Conservation (phyloP, 2,329 filamentous ascomycete genomes). For the Coleophoma eucalyptorum region DNA sequence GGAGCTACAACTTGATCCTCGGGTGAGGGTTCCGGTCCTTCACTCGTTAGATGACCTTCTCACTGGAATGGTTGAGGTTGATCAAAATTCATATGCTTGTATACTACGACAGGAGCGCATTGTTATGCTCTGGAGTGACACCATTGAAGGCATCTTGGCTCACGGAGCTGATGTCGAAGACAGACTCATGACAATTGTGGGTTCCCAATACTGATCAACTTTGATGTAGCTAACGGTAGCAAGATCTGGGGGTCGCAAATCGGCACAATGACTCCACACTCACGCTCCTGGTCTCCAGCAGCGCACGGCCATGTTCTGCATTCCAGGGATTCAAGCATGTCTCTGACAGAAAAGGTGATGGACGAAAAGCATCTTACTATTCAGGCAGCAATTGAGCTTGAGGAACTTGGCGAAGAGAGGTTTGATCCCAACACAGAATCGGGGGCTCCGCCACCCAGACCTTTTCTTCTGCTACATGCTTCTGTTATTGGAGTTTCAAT, state of each 20-base stretch:
- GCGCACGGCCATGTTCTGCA: too few species aligned
- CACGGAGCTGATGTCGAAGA: slow-evolving; percentile 28
- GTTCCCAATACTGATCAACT: background rate
- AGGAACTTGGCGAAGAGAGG: too few species aligned
- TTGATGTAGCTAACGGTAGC: slow-evolving; percentile 14
- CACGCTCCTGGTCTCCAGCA: too few species aligned
- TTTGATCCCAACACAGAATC: too few species aligned
- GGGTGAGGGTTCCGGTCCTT: slow-evolving; percentile 33
- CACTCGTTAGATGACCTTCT: slow-evolving; percentile 41
- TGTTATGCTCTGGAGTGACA: slow-evolving; percentile 39
- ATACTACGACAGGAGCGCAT: slow-evolving; percentile 37
- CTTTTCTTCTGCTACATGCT: too few species aligned
- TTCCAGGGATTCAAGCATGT: too few species aligned
- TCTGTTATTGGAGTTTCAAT: too few species aligned
- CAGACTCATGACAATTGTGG: slow-evolving; percentile 8
- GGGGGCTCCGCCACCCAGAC: too few species aligned
- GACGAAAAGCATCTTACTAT: too few species aligned
- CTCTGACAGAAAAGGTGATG: too few species aligned
- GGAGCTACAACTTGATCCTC: too few species aligned
- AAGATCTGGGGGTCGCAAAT: slow-evolving; percentile 24
- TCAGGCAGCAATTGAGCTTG: too few species aligned
- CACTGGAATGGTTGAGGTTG: slow-evolving; percentile 36
- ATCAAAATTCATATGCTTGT: slow-evolving; percentile 38
- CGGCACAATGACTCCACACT: background rate
- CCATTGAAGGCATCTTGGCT: slow-evolving; percentile 34